phyloP scores from a whole-genome alignment of 371 early-diverging fungal species.

The Smittium mucronatum region DNA sequence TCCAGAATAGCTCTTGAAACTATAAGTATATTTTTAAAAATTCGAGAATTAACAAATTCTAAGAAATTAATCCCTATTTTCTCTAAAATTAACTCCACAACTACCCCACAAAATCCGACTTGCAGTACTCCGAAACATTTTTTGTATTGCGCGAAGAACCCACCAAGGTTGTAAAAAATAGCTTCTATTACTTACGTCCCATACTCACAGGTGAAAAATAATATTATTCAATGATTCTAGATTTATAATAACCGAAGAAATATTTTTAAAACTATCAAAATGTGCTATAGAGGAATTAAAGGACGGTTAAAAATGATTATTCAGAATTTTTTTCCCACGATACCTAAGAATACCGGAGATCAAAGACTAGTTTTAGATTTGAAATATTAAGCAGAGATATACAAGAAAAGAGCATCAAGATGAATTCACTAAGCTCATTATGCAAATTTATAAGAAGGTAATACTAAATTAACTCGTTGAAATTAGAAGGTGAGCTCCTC shows the following conservation, averaged over 20 bases:
- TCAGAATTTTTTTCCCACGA: background rate
- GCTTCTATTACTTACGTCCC: background rate
- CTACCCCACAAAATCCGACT: too few species aligned
- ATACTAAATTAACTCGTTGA: slow-evolving; percentile 6
- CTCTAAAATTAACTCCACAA: too few species aligned
- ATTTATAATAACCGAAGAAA: background rate
- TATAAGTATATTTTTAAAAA: too few species aligned
- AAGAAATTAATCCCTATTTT: too few species aligned
- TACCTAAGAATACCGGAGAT: background rate
- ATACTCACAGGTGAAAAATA: background rate
- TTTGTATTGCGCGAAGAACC: too few species aligned
- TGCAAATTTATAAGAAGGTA: background rate
- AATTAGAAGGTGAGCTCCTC: slow-evolving; percentile 30
- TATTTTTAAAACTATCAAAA: background rate
- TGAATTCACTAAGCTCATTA: background rate
- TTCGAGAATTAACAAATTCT: too few species aligned
- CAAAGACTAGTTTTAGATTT: background rate
- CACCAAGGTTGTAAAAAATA: background rate
- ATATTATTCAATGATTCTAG: background rate
- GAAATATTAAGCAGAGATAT: background rate
- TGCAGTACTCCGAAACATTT: too few species aligned
- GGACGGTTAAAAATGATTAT: background rate
- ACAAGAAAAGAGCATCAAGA: background rate
- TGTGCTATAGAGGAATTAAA: background rate
- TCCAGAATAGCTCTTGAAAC: background rate